A percentile compares a stretch with the other conserved stretches of the same genome.
phyloP scores from a whole-genome alignment of 306 rosid species.

The Abrus precatorius region DNA sequence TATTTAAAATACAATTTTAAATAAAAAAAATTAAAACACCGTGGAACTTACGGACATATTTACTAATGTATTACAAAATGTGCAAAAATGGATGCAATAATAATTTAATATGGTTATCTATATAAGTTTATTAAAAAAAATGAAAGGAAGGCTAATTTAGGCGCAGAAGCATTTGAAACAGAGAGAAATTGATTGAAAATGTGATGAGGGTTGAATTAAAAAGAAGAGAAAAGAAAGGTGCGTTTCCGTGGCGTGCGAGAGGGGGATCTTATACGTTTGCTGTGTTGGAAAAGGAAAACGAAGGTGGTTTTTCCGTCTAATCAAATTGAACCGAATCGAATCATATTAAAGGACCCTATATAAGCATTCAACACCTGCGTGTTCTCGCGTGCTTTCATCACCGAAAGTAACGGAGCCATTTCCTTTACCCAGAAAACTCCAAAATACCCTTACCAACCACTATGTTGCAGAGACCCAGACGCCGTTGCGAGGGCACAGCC shows the following conservation, averaged over 20 bases:
- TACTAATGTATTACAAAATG: no score
- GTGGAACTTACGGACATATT: no score
- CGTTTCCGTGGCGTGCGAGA: slow-evolving; percentile 27
- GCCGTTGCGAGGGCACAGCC: slow-evolving; percentile 98
- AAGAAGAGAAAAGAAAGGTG: no score
- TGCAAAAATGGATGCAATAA: no score
- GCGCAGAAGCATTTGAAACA: no score
- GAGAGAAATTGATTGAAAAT: no score
- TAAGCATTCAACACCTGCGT: background rate
- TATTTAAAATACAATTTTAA: no score
- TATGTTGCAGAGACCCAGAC: slow-evolving; percentile 85
- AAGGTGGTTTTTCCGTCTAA: background rate
- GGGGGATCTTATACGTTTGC: slow-evolving; percentile 28
- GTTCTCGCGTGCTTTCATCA: slow-evolving; percentile 13
- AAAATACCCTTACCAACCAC: slow-evolving; percentile 25
- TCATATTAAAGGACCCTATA: slow-evolving; percentile 2
- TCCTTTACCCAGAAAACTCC: slow-evolving; percentile 12
- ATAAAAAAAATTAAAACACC: no score
- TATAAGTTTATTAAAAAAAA: no score
- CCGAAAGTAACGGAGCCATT: slow-evolving; percentile 56
- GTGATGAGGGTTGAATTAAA: no score
- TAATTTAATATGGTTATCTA: no score
- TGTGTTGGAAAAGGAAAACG: background rate
- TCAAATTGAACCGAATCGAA: slow-evolving; percentile 13
- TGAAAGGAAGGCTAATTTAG: no score